A percentile compares a stretch with the other conserved stretches of the same genome.
Evolutionary conservation across 148 eudicot genomes (phyloP).

Genomic region (Vaccinium darrowii): DNA sequence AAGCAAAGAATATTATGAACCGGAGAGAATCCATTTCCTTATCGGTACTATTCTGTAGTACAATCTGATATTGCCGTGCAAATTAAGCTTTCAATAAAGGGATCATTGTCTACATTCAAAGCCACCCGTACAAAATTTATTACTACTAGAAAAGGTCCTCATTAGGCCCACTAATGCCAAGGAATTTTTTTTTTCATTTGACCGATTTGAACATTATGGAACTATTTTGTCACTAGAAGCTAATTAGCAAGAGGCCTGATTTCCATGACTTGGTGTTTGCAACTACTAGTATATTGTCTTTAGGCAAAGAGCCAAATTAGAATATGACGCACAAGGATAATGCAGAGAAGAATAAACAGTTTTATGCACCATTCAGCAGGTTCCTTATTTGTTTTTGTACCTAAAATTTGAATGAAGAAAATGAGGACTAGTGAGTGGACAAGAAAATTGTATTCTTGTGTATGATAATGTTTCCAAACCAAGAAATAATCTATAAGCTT

Average conservation of each 20-base stretch:
- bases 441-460: no score
- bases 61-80: no score
- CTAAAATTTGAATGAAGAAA: no score
- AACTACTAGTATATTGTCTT: no score
- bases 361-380: not conserved
- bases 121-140: not conserved
- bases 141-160: not conserved
- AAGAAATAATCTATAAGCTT: not conserved
- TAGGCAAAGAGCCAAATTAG: not conserved
- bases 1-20: no score
- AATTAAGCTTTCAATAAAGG: not conserved
- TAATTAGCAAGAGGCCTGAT: not conserved
- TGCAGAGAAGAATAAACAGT: not conserved
- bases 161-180: not conserved
- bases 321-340: not conserved
- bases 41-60: not conserved
- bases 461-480: no score
- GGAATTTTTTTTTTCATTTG: not conserved
- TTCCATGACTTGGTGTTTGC: not conserved
- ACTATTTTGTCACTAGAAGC: not conserved
- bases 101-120: not conserved
- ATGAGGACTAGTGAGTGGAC: no score
- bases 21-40: no score
- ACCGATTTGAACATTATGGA: not conserved
- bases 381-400: no score